Base-by-base conservation (phyloP, 495 filamentous ascomycete genomes). In the Aspergillus panamensis region DNA sequence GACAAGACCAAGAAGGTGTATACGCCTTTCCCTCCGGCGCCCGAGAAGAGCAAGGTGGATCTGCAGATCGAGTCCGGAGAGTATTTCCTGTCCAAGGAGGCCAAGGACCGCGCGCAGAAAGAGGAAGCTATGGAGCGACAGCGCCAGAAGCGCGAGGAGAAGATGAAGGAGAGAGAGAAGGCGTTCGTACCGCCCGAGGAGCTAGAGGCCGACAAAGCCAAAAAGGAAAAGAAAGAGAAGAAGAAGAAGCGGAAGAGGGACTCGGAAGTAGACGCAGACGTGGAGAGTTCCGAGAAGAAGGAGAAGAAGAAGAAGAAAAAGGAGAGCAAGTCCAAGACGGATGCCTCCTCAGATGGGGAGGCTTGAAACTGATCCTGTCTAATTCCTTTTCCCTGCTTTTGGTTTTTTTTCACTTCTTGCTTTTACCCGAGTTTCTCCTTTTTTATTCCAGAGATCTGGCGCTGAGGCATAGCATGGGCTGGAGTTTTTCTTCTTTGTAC, bases 21-120 rank as follows among this genome's bases (percentile, higher is more conserved):
- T 77, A 97, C 93, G 50, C 90, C 88, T 31, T 90, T 86, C 75
- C 83, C 79, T 49, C 82, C 82, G 55, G 84, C 86, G 48, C 84
- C 85, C 60, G 89, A 93, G 79, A 92, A 92, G 83, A 96, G 91
- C 82, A 99, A 97, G 84, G 83, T 99, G 59, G 94, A 99, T 72
- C 75, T 94, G 69, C 93, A 97, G 81, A 94, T 97, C 76, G 94
- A 99, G 82, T 92, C 84, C 64, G 95, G 95, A 69, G 94, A 97
- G 77, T 97, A 94, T 75, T 97, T 97, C 76, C 74, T 97, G 67
- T 84, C 84, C 53, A 95, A 95, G 80, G 84, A 94, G 66, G 91
- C 89, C 48, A 95, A 92, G 80, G 90, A 95, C 60, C 80, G 93
- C 50, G 89, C 82, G 53, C 84, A 79, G 51, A 86, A 87, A 73